A percentile compares a stretch with the other conserved stretches of the same genome.
Evolutionary conservation across 768 basidiomycete genomes (phyloP).

Genomic region (Termitomyces sp.): DNA sequence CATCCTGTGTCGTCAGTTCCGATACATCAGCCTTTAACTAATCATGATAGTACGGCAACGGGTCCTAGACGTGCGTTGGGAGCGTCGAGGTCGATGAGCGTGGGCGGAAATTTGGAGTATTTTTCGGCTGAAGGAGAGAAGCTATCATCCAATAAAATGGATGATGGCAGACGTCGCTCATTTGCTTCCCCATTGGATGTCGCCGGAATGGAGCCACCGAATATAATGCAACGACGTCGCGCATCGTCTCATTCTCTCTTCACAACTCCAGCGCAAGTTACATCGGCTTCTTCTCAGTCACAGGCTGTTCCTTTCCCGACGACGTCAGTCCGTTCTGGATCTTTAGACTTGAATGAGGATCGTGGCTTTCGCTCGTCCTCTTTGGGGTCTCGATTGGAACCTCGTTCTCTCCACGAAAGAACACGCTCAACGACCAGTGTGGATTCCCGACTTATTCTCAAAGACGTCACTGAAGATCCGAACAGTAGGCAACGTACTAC

Average conservation of each 20-base stretch:
- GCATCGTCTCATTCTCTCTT: slow-evolving; percentile 48
- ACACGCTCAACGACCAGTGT: slow-evolving; percentile 50
- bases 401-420: slow-evolving; percentile 33
- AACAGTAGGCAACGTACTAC: slow-evolving; percentile 27
- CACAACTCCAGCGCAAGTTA: slow-evolving; percentile 25
- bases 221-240: slow-evolving; percentile 44
- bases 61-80: slow-evolving; percentile 35
- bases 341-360: slow-evolving; percentile 25
- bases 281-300: slow-evolving; percentile 24
- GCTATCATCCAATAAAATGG: slow-evolving; percentile 25
- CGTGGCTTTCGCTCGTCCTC: slow-evolving; percentile 4
- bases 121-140: slow-evolving; percentile 22
- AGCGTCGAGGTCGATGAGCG: slow-evolving; percentile 60
- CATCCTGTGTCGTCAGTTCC: slow-evolving; percentile 38
- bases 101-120: slow-evolving; percentile 56
- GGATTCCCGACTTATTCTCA: slow-evolving; percentile 41
- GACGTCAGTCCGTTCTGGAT: slow-evolving; percentile 47
- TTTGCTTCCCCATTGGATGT: slow-evolving; percentile 57
- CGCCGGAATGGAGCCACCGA: slow-evolving; percentile 38
- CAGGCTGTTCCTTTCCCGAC: slow-evolving; percentile 64
- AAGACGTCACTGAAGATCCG: slow-evolving; percentile 25
- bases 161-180: slow-evolving; percentile 48
- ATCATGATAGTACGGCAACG: slow-evolving; percentile 30
- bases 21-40: slow-evolving; percentile 39
- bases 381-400: slow-evolving; percentile 9